Evolutionary conservation across 225 moss, liverwort and hornwort species (phyloP), one percentile per base, ranked within the genome.

Genomic region (Polytrichum formosum): DNA sequence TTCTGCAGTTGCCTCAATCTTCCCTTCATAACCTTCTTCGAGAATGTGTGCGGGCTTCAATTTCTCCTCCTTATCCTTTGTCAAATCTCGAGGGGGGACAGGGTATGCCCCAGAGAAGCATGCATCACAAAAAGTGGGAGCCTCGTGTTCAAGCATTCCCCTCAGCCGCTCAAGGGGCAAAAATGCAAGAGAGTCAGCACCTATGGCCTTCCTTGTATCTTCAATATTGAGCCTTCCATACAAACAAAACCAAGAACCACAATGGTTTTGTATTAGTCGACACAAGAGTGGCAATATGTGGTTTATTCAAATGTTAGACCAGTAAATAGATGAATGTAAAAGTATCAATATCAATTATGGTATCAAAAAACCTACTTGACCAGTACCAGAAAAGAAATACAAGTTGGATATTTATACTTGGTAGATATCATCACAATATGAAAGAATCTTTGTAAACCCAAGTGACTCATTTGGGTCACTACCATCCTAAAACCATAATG

Each of bases 101-200:
- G 94, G 89, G 61, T 97, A 97, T 35, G 79, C 85, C 4, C 94
- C 90, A 19, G 90, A 90, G 59, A 97, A 97, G 58, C 97, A 97
- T 6, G 97, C 97, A 68, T 97, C 89, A 73, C 97, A 97, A 74
- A 97, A 97, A 6, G 79, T 88, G 33, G 92, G 84, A 18, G 97
- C 80, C 67, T 94, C 92, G 0, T 77, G 68, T 16, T 74, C 91
- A 29, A 97, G 76, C 88, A 90, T 88, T 17, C 74, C 86, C 19
- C 91, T 74, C 65, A 97, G 67, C 37, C 80, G 82, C 28, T 92
- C 86, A 13, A 97, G 76, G 6, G 92, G 92, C 53, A 97, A 65
- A 82, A 94, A 97, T 30, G 94, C 97, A 5, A 97, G 78, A 2
- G 97, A 84, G 69, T 97, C 88, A 25, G 97, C 97, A 6, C 89